phyloP scores from a whole-genome alignment of 768 basidiomycete species.

The Mycena metata region DNA sequence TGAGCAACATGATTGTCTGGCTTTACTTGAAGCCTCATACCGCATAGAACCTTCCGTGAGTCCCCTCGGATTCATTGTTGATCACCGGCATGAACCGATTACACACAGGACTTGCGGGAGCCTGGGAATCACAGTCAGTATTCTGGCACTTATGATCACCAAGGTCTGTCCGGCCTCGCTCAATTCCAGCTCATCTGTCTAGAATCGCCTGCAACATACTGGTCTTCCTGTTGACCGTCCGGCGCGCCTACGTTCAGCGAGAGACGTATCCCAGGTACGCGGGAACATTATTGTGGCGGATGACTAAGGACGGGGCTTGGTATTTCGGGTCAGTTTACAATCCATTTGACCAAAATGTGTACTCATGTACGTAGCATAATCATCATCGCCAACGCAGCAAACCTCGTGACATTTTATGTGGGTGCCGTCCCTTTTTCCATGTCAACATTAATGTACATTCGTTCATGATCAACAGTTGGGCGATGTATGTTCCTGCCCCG shows the following conservation, averaged over 20 bases:
- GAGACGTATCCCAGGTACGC: no score
- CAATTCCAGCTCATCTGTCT: no score
- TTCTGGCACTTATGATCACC: no score
- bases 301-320: no score
- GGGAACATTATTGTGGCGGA: no score
- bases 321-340: conserved; percentile 14
- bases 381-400: conserved; percentile 14
- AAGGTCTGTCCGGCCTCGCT: no score
- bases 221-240: conserved; percentile 17
- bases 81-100: conserved; percentile 13
- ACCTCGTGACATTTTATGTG: conserved; percentile 15
- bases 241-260: conserved; percentile 17
- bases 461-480: conserved; percentile 15
- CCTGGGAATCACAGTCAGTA: no score
- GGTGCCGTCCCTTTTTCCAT: conserved; percentile 1
- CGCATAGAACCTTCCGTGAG: background rate
- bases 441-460: conserved; percentile 1
- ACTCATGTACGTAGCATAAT: conserved; percentile 10
- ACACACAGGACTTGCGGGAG: no score
- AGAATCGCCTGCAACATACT: background rate
- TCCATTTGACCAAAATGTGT: background rate
- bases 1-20: conserved; percentile 1
- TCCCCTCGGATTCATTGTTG: conserved; percentile 2
- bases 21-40: background rate
- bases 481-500: conserved; percentile 8